Percentiles rank a stretch among this genome's conserved stretches.
phyloP scores from a whole-genome alignment of 768 basidiomycete genomes.

The Leucogyrophana mollusca region DNA sequence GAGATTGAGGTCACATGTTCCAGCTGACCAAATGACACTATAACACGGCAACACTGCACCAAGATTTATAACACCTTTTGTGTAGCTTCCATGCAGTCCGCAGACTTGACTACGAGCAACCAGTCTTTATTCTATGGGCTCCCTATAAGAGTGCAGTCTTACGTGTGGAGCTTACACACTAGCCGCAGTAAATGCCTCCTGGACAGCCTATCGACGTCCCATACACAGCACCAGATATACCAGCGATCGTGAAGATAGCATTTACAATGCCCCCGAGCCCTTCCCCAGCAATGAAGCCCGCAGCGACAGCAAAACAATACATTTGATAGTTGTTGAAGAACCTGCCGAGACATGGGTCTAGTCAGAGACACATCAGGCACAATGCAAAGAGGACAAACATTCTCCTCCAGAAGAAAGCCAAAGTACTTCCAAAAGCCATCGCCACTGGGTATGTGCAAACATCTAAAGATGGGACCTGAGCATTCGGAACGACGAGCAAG shows the following conservation, averaged over 20 bases:
- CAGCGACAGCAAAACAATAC: conserved; percentile 36
- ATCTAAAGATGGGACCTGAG: conserved; percentile 3
- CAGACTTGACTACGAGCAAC: too few species aligned
- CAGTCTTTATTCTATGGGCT: too few species aligned
- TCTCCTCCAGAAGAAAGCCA: conserved; percentile 20
- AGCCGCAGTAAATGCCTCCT: conserved; percentile 26
- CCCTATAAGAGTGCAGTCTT: too few species aligned
- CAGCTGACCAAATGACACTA: neutral
- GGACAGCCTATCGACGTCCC: conserved; percentile 30
- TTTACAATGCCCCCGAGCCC: conserved; percentile 36
- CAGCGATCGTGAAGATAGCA: conserved; percentile 28
- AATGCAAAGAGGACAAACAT: conserved; percentile 2
- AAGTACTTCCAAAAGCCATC: conserved; percentile 22
- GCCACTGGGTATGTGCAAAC: conserved; percentile 21
- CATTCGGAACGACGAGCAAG: neutral
- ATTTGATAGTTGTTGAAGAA: conserved; percentile 7
- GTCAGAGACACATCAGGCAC: neutral
- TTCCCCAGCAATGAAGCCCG: conserved; percentile 40
- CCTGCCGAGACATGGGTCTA: neutral
- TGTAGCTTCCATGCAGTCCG: too few species aligned
- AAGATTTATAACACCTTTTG: too few species aligned
- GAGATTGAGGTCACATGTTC: neutral
- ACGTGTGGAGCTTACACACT: too few species aligned
- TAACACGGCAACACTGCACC: too few species aligned
- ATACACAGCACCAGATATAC: conserved; percentile 22